Percentiles rank a stretch among this genome's conserved stretches.
Evolutionary conservation across 345 rosid genomes (phyloP).

Genomic region (Ricinus communis): DNA sequence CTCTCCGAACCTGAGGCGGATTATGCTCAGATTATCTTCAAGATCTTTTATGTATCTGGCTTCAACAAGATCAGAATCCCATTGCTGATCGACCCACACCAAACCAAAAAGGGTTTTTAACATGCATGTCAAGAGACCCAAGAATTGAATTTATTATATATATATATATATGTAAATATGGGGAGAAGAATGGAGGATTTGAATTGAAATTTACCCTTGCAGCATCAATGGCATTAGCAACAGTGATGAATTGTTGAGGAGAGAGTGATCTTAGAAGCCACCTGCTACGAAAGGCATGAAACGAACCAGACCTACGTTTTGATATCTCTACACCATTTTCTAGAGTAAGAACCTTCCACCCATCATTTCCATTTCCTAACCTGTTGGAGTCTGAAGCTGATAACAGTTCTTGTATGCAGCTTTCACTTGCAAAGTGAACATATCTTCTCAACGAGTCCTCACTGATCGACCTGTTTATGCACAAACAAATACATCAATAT

Average conservation of each 20-base stretch:
- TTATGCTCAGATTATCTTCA: conserved; percentile 71
- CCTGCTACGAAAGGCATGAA: conserved; percentile 68
- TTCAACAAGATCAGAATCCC: conserved; percentile 82
- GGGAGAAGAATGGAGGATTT: background rate
- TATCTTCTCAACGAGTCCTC: conserved; percentile 75
- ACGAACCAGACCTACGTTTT: conserved; percentile 58
- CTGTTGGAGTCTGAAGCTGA: conserved; percentile 63
- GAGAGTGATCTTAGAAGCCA: conserved; percentile 67
- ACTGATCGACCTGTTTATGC: conserved; percentile 61
- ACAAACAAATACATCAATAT: background rate
- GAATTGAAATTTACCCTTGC: conserved; percentile 48
- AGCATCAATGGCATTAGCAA: conserved; percentile 76
- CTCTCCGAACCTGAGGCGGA: conserved; percentile 64
- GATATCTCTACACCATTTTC: conserved; percentile 71
- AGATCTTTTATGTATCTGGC: conserved; percentile 62
- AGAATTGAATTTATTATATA: too few species aligned
- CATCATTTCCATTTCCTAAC: conserved; percentile 51
- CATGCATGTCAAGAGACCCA: too few species aligned
- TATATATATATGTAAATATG: too few species aligned
- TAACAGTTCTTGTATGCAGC: conserved; percentile 71
- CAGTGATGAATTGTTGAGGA: conserved; percentile 64
- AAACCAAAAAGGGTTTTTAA: background rate
- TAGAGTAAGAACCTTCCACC: conserved; percentile 55
- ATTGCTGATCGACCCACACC: conserved; percentile 48
- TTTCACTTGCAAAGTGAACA: conserved; percentile 77